These are phyloP conservation scores for Trichomonas tenax DNA, from an alignment of 208 protist genomes.

Conservation along the genomic window DNA sequence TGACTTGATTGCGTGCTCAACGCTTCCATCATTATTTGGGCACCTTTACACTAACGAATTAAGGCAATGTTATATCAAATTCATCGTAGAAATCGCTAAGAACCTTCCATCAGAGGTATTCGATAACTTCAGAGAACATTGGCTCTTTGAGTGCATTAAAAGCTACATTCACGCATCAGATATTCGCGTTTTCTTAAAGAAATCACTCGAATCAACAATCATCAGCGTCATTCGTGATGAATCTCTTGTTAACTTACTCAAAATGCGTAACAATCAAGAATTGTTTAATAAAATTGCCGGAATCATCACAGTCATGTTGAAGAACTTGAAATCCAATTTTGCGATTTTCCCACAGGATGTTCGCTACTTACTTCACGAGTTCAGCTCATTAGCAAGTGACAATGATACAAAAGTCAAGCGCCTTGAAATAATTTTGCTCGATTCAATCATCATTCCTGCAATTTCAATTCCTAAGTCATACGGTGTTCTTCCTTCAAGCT, in stretches of 20 bases:
- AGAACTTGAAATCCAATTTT: background rate
- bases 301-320: background rate
- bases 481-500: background rate
- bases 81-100: background rate
- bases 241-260: background rate
- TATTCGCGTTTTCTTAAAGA: background rate
- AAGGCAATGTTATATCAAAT: background rate
- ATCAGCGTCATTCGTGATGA: background rate
- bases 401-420: background rate
- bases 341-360: background rate
- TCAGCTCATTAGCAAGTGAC: background rate
- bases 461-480: background rate
- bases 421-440: background rate
- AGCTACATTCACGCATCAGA: background rate
- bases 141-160: slow-evolving; percentile 19
- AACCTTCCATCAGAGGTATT: background rate
- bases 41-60: background rate
- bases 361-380: background rate
- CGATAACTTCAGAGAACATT: background rate
- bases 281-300: background rate
- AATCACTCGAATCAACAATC: background rate
- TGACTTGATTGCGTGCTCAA: background rate
- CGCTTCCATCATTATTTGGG: background rate
- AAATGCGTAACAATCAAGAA: background rate
- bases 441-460: background rate